Percentiles rank a stretch among this genome's conserved stretches.
These are phyloP conservation scores for Cucurbita ficifolia DNA, from an alignment of 306 rosid species.

Conservation along the genomic window DNA sequence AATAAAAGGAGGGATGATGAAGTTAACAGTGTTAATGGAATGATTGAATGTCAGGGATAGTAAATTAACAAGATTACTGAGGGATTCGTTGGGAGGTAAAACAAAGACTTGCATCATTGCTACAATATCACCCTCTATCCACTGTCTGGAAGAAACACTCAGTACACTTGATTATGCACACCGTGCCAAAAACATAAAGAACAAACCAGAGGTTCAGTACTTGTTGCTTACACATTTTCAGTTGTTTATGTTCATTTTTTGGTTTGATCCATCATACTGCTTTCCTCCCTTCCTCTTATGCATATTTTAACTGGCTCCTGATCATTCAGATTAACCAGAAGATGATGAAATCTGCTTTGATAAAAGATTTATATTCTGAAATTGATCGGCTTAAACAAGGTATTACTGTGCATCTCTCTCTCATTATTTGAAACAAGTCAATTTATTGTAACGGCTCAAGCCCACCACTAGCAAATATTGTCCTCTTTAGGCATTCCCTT, in stretches of 20 bases:
- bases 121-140: conserved; percentile 92
- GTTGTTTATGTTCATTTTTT: conserved; percentile 1
- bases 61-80: conserved; percentile 77
- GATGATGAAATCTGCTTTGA: conserved; percentile 99
- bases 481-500: too few species aligned
- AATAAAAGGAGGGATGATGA: background rate
- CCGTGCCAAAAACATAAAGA: conserved; percentile 98
- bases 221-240: conserved; percentile 8
- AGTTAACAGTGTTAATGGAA: conserved; percentile 2
- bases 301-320: conserved; percentile 13
- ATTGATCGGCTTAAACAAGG: conserved; percentile 98
- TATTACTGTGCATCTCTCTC: conserved; percentile 3
- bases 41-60: conserved; percentile 66
- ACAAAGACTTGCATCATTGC: conserved; percentile 99
- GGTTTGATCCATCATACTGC: background rate
- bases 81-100: conserved; percentile 98
- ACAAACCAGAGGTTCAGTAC: conserved; percentile 85
- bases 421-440: background rate
- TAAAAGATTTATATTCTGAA: conserved; percentile 90
- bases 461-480: too few species aligned
- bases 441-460: too few species aligned
- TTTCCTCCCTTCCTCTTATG: background rate
- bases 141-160: conserved; percentile 96
- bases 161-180: conserved; percentile 97
- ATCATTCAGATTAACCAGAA: conserved; percentile 79